Base-by-base conservation (phyloP, 73 alveolate species). In the Paramecium tetraurelia region DNA sequence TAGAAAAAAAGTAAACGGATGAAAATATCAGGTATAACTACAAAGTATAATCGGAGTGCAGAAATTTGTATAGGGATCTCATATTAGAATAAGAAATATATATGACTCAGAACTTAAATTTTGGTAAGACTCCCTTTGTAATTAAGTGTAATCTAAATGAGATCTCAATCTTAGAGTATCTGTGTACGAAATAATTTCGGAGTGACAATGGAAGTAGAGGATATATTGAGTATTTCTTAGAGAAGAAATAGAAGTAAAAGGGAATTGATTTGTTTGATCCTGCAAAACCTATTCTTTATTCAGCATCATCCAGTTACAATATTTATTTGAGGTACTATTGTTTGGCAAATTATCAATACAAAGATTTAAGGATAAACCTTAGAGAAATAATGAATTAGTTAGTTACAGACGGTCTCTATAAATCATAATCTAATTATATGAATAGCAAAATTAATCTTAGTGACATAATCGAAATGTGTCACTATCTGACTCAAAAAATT, bases 401-500 rank as follows among this genome's bases (percentile, higher is more conserved):
- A 31, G 70, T 85, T 27, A 77, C 93, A 33, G 93, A 85, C 33
- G 93, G 93, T 21, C 59, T 58, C 4, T 85, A 57, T 85, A 85
- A 85, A 77, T 58, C 86, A 12, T 58, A 85, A 58, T 57, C 93
- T 3, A 85, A 85, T 85, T 85, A 85, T 59, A 35, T 71, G 35
- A 85, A 85, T 31, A 58, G 86, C 35, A 85, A 85, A 36, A 38
- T 85, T 4, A 58, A 68, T 6, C 50, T 40, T 31, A 77, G 85
- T 48, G 93, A 85, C 9, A 85, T 85, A n/a, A 53, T 57, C 14
- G 46, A 53, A 31, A 68, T 85, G 58, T 85, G 93, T 38, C 93
- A 85, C 10, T 85, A 58, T 41, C 38, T 85, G 22, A 85, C 77
- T 1, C 35, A 53, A 57, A 85, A 85, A 24, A 85, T 85, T 5